These are phyloP conservation scores for Aspergillus chevalieri DNA, from an alignment of 2,329 filamentous ascomycete genomes.

Conservation along the genomic window DNA sequence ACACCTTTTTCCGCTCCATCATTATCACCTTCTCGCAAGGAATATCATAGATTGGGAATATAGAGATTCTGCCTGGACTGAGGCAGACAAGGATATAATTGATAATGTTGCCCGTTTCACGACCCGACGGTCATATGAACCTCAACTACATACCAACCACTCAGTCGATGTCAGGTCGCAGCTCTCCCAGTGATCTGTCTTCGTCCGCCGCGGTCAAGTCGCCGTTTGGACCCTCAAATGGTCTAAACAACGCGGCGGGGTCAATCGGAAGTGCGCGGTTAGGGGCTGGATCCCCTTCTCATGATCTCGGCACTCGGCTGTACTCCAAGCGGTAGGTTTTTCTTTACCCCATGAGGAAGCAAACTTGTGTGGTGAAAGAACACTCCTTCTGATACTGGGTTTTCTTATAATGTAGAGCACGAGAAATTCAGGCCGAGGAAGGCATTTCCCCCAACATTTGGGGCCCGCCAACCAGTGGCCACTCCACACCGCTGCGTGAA, in stretches of 20 bases:
- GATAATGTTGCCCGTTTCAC: slow-evolving; percentile 82
- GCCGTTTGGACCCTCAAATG: slow-evolving; percentile 63
- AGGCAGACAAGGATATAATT: slow-evolving; percentile 51
- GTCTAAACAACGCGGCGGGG: slow-evolving; percentile 48
- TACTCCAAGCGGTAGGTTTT: slow-evolving; percentile 81
- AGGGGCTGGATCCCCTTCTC: slow-evolving; percentile 91
- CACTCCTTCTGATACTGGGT: not conserved
- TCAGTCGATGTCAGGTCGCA: slow-evolving; percentile 68
- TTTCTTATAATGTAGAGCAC: slow-evolving; percentile 54
- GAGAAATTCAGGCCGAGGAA: slow-evolving; percentile 96
- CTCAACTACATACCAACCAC: slow-evolving; percentile 69
- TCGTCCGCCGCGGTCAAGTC: slow-evolving; percentile 61
- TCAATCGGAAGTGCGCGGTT: slow-evolving; percentile 59
- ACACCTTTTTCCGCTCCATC: slow-evolving; percentile 5
- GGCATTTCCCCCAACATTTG: slow-evolving; percentile 73
- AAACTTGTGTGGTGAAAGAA: not conserved
- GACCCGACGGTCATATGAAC: slow-evolving; percentile 76
- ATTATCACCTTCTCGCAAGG: slow-evolving; percentile 6
- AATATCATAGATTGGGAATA: slow-evolving; percentile 8
- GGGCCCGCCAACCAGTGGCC: slow-evolving; percentile 93
- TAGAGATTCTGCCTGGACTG: slow-evolving; percentile 10
- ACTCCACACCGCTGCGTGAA: slow-evolving; percentile 91
- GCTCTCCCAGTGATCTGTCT: slow-evolving; percentile 71
- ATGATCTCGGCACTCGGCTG: slow-evolving; percentile 74
- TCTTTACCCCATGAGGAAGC: slow-evolving; percentile 1